Evolutionary conservation across 1,139 yeast genomes (phyloP), one percentile per base, ranked within the genome.

Genomic region (Candida anutae): DNA sequence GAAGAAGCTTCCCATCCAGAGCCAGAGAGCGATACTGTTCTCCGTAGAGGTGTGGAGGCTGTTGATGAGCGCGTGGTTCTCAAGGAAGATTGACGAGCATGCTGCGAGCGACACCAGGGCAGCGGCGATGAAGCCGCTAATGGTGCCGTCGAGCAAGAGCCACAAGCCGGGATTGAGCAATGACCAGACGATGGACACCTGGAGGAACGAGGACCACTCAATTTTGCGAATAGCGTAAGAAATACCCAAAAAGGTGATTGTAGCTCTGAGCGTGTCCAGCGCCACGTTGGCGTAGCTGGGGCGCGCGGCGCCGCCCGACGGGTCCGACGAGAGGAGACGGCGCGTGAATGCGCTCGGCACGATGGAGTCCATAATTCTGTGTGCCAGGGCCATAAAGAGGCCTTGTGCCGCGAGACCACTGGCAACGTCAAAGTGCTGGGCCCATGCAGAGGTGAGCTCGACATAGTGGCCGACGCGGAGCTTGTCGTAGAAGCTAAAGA

Each of bases 171-270:
- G 81, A 53, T 82, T 83, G 33, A 84, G 64, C 28, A 79, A 58
- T 4, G 81, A 69, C 85, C 94, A 83, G 5, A 80, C 70, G 25
- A 74, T 62, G 5, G 88, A 74, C 4, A 85, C 84, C 46, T 85
- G 94, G 24, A 78, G 55, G 13, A 84, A 71, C 1, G 87, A 74
- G 24, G 70, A 59, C 95, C 95, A 85, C 38, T 80, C 80, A 26
- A 84, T 68, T 42, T 80, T 80, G 37, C 93, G 71, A 25, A 87
- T 71, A 14, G 94, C 94, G 46, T 83, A 87, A 6, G 84, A 72
- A 16, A 88, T 74, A 3, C 96, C 96, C 36, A 87, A 57, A 43
- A 87, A 74, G 5, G 94, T 87, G 27, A 84, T 77, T 28, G 73
- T 61, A 22, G 83, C 71, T 36, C 94, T 69, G 21, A 65, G 35